A percentile compares a stretch with the other conserved stretches of the same genome.
These are phyloP conservation scores for Hyaloscypha variabilis DNA, from an alignment of 495 filamentous ascomycete species.

Conservation along the genomic window DNA sequence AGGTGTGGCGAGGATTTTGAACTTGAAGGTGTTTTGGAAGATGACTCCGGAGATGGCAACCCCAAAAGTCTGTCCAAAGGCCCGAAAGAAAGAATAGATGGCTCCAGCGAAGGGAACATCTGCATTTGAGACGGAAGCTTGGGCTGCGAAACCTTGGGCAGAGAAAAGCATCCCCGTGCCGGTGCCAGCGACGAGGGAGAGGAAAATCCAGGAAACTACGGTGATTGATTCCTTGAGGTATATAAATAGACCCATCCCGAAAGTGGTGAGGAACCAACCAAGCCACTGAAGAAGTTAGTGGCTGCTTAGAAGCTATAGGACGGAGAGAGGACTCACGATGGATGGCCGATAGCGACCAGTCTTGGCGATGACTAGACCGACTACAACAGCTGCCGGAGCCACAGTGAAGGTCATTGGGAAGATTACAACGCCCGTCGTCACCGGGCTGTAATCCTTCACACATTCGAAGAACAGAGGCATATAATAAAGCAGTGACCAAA, in stretches of 20 bases:
- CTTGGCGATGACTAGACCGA: slow-evolving; percentile 50
- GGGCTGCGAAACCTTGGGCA: slow-evolving; percentile 49
- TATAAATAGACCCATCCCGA: slow-evolving; percentile 53
- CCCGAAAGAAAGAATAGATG: slow-evolving; percentile 61
- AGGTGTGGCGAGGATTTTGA: slow-evolving; percentile 44
- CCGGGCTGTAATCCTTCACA: slow-evolving; percentile 55
- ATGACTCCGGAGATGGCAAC: slow-evolving; percentile 54
- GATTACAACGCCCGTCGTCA: slow-evolving; percentile 59
- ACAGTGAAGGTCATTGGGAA: slow-evolving; percentile 58
- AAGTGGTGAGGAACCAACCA: slow-evolving; percentile 53
- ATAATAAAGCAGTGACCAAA: slow-evolving; percentile 62
- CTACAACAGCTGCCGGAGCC: slow-evolving; percentile 46
- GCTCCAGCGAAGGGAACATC: slow-evolving; percentile 60
- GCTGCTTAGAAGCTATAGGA: neutral
- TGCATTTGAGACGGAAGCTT: slow-evolving; percentile 43
- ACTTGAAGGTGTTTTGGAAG: slow-evolving; percentile 61
- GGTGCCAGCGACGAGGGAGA: slow-evolving; percentile 52
- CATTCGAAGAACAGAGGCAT: slow-evolving; percentile 68
- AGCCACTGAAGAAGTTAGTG: slow-evolving; percentile 31
- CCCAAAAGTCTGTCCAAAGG: slow-evolving; percentile 53
- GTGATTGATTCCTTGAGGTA: slow-evolving; percentile 49
- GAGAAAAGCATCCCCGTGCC: slow-evolving; percentile 57
- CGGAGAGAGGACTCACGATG: slow-evolving; percentile 29
- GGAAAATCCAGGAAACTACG: slow-evolving; percentile 51
- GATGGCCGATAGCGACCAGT: slow-evolving; percentile 51